Conservation (phyloP, 108 stramenopile genomes). For the Fragilaria crotonensis region DNA sequence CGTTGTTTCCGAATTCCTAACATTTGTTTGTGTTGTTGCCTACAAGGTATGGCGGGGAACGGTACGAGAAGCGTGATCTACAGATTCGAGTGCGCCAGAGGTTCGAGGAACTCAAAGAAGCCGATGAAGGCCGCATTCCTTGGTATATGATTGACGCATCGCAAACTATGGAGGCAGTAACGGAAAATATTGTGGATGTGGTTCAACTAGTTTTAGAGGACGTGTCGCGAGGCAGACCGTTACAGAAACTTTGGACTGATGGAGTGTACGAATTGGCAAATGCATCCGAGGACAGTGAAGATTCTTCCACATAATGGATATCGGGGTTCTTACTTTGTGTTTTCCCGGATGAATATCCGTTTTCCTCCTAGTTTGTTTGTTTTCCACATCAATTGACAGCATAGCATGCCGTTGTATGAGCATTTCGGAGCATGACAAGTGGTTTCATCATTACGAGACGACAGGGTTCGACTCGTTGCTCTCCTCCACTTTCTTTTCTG, state of each 20-base stretch:
- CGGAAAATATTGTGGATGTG: constrained; percentile 47
- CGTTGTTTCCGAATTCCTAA: not conserved
- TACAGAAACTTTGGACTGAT: constrained; percentile 44
- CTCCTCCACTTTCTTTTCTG: constrained; percentile 1
- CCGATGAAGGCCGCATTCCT: constrained; percentile 55
- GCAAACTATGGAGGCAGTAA: constrained; percentile 69
- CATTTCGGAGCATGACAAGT: no score
- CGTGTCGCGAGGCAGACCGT: constrained; percentile 29
- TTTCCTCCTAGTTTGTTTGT: not conserved
- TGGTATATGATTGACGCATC: constrained; percentile 81
- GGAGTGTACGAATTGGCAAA: constrained; percentile 33
- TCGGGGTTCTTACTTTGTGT: not conserved
- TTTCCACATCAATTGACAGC: no score
- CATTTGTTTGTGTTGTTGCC: not conserved
- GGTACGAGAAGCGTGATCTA: constrained; percentile 81
- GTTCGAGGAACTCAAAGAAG: constrained; percentile 59
- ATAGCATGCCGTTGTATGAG: no score
- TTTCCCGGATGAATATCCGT: not conserved
- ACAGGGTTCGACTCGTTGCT: no score
- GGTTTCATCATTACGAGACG: no score
- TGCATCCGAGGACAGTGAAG: not conserved
- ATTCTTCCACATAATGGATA: not conserved
- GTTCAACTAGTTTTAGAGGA: constrained; percentile 47
- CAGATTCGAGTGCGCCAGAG: constrained; percentile 75
- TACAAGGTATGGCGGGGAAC: constrained; percentile 70